Conservation (phyloP, 306 rosid genomes). For the Vachellia pachyceras region DNA sequence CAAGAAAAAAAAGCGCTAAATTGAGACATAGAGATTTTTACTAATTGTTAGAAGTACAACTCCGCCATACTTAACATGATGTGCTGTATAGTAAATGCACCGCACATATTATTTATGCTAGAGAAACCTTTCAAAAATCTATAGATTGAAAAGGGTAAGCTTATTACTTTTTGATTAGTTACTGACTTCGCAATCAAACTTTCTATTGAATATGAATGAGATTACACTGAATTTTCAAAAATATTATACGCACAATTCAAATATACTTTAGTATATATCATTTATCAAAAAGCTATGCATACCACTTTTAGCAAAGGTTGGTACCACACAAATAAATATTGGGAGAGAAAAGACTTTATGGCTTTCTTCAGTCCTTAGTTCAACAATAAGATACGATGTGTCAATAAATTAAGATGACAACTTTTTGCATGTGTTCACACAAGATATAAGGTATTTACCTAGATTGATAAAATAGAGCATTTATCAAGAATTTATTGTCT, state of each 20-base stretch:
- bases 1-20: not conserved
- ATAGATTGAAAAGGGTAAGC: not conserved
- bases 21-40: not conserved
- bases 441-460: not conserved
- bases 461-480: slow-evolving; percentile 2
- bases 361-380: slow-evolving; percentile 20
- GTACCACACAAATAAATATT: not conserved
- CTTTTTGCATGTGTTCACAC: not conserved
- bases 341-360: not conserved
- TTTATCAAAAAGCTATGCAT: slow-evolving; percentile 1
- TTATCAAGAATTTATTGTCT: not conserved
- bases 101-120: not conserved
- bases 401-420: slow-evolving; percentile 20
- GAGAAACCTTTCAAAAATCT: not conserved
- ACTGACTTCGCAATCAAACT: not conserved
- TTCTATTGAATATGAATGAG: not conserved
- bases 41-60: not conserved
- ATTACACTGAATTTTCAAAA: not conserved
- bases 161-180: not conserved
- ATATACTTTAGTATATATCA: not conserved
- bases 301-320: not conserved
- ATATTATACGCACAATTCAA: not conserved
- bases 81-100: not conserved
- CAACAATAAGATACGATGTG: not conserved
- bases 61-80: not conserved